Base-by-base conservation (phyloP, 1,139 yeast genomes). In the Yamadazyma siamensis region DNA sequence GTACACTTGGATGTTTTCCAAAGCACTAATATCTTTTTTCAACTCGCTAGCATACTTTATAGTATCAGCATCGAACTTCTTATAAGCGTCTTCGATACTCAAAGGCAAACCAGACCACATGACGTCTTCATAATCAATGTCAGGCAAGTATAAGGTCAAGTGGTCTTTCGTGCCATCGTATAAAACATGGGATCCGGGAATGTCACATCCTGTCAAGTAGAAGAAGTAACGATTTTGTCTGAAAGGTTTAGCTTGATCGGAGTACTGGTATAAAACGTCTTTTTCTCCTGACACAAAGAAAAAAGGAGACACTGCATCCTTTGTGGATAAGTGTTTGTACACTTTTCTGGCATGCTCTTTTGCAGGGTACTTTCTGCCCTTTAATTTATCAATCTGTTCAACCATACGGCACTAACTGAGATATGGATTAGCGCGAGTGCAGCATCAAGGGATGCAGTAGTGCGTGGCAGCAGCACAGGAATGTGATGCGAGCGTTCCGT, bases 101-200 rank as follows among this genome's bases (percentile, higher is more conserved):
- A 86, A 43, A 2, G 98, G 97, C 58, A 82, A 54, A 0, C 98
- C 98, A 35, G 94, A 80, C 97, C 98, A 91, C 89, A 91, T 84
- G 28, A 91, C 85, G 52, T 86, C 96, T 27, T 91, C 97, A 31
- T 74, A 61, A 52, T 88, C 95, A 28, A 89, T 68, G 35, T 83
- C 74, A 3, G 97, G 96, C 32, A 91, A 65, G 50, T 83, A 89
- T 27, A 89, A 62, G 0, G 79, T 76, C 42, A 87, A 67, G 33
- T 73, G 65, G 33, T 82, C 87, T 13, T 56, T 44, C 3, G 48
- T 48, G 16, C 80, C 54, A 27, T 77, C 64, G 50, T 75, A 91
- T 16, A 83, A 58, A 1, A 87, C 73, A 43, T 77, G 84, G 22
- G 83, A 70, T 1, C 91, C 94, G 1, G 94, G 88, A 28, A 85